These are phyloP conservation scores for Mycena amicta DNA, from an alignment of 768 basidiomycete genomes.

Conservation along the genomic window DNA sequence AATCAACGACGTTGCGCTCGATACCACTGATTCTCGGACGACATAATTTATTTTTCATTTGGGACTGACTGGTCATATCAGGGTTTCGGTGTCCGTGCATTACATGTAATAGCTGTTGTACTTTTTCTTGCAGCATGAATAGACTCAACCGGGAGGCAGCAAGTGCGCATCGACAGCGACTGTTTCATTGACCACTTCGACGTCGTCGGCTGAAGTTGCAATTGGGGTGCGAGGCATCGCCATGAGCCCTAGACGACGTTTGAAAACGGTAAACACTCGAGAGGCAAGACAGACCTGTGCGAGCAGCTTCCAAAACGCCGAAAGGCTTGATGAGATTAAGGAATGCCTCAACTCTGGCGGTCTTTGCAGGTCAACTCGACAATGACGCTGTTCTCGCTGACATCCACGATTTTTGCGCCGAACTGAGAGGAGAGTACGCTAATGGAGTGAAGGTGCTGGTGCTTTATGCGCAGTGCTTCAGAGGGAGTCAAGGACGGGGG, in stretches of 20 bases:
- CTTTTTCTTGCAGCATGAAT: slow-evolving; percentile 10
- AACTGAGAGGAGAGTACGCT: slow-evolving; percentile 85
- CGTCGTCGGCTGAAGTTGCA: slow-evolving; percentile 57
- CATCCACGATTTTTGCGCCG: slow-evolving; percentile 90
- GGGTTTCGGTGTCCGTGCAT: slow-evolving; percentile 6
- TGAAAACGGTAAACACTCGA: slow-evolving; percentile 2
- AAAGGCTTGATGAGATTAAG: slow-evolving; percentile 89
- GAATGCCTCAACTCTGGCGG: slow-evolving; percentile 89
- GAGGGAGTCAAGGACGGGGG: slow-evolving; percentile 64
- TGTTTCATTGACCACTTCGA: slow-evolving; percentile 44
- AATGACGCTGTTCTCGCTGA: slow-evolving; percentile 92
- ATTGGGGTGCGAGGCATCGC: slow-evolving; percentile 98
- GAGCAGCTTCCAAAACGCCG: slow-evolving; percentile 91
- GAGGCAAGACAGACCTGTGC: slow-evolving; percentile 68
- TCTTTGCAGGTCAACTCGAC: slow-evolving; percentile 96
- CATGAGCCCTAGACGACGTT: slow-evolving; percentile 73
- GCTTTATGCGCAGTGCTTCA: slow-evolving; percentile 86
- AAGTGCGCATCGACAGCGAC: slow-evolving; percentile 85
- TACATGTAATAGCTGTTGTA: slow-evolving; percentile 17
- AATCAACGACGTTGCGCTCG: slow-evolving; percentile 1
- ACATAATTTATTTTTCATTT: background rate
- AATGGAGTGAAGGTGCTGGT: slow-evolving; percentile 88
- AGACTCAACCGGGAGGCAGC: slow-evolving; percentile 91
- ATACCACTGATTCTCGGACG: slow-evolving; percentile 7
- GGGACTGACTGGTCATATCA: background rate